Percentiles rank a stretch among this genome's conserved stretches.
phyloP scores from a whole-genome alignment of 257 asterid species.

The Solanum peruvianum region DNA sequence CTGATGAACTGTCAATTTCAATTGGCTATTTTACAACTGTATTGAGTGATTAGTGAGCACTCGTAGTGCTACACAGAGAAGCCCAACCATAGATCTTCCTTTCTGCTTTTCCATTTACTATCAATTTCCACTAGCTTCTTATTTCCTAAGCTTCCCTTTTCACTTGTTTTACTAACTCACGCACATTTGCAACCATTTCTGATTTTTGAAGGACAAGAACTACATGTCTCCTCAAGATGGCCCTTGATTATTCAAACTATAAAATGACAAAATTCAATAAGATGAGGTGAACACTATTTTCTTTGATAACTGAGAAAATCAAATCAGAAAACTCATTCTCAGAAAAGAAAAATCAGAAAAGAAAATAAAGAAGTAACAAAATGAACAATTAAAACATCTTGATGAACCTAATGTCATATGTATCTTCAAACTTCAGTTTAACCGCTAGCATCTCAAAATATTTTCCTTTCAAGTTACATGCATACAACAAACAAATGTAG shows the following conservation, averaged over 20 bases:
- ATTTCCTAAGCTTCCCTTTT: not conserved
- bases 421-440: not conserved
- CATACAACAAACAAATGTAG: not conserved
- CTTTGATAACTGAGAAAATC: not conserved
- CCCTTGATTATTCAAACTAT: not conserved
- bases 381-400: not conserved
- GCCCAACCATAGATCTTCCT: not conserved
- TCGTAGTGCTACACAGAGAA: not conserved
- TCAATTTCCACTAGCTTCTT: not conserved
- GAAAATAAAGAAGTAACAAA: not conserved
- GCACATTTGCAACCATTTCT: not conserved
- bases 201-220: not conserved
- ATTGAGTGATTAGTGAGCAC: not conserved
- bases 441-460: not conserved
- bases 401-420: not conserved
- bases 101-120: not conserved
- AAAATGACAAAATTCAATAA: not conserved
- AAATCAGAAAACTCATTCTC: not conserved
- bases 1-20: not conserved
- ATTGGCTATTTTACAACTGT: not conserved
- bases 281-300: not conserved
- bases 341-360: not conserved
- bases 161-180: not conserved
- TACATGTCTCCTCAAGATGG: not conserved
- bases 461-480: not conserved